phyloP scores from a whole-genome alignment of 2,329 filamentous ascomycete species.

The Epichloe typhina region DNA sequence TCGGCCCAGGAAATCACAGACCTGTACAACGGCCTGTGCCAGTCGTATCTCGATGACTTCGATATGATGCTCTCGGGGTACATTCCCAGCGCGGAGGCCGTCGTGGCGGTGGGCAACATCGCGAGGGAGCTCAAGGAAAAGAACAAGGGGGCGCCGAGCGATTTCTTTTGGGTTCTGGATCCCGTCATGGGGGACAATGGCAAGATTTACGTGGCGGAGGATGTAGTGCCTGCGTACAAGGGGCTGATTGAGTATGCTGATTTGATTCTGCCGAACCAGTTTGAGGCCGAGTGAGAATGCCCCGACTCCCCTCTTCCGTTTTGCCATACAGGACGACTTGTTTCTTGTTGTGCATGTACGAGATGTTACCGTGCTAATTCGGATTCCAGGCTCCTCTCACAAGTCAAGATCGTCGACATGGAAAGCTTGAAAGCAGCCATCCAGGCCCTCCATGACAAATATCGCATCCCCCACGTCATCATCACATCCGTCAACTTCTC shows the following conservation, averaged over 20 bases:
- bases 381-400: constrained; percentile 59
- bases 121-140: constrained; percentile 65
- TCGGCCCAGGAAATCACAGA: constrained; percentile 72
- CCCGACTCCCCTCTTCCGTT: neutral
- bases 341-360: neutral
- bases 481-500: constrained; percentile 77
- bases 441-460: constrained; percentile 60
- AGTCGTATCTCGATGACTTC: constrained; percentile 77
- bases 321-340: neutral
- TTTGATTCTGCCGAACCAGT: constrained; percentile 89
- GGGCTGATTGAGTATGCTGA: constrained; percentile 68
- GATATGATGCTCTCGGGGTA: constrained; percentile 94
- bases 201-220: constrained; percentile 76
- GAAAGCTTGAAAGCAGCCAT: constrained; percentile 61
- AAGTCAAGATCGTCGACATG: constrained; percentile 69
- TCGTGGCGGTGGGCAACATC: constrained; percentile 74
- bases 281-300: constrained; percentile 72
- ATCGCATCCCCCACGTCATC: constrained; percentile 68
- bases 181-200: constrained; percentile 98
- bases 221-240: constrained; percentile 86
- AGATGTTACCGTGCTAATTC: neutral
- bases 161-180: constrained; percentile 94
- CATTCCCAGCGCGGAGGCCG: constrained; percentile 73
- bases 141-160: constrained; percentile 48
- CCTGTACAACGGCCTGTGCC: constrained; percentile 71